Base-by-base conservation (phyloP, 2,329 filamentous ascomycete genomes). In the Stachybotrys chartarum region DNA sequence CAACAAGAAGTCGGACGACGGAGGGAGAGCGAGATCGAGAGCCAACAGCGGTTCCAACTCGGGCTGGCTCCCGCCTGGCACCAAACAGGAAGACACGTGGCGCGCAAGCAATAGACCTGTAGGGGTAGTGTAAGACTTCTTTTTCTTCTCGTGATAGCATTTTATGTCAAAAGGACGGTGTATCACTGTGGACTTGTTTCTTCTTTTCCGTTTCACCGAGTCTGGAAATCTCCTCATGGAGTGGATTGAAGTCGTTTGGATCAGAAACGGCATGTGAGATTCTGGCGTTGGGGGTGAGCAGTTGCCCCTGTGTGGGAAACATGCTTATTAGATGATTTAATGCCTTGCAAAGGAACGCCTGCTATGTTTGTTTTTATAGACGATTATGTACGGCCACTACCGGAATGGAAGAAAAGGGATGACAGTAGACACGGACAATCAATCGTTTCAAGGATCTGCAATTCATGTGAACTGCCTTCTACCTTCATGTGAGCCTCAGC, bases 21-120 rank as follows among this genome's bases (percentile, higher is more conserved):
- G 70, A 24, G 68, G 71, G 3, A 70, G 74, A 44, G 68, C 70
- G 18, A 75, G 78, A 16, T 60, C 58, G 24, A 59, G 60, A 50
- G 75, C 74, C 16, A 78, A 75, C 63, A 79, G 56, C 24, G 60
- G 56, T 11, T n/a, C 45, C 45, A 24, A 78, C 60, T 75, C 76
- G 39, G 72, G 73, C n/a, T 93, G 89, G 84, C 73, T 95, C 56
- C 82, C 88, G 17, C 86, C 87, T 0, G 90, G 91, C 7, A 96
- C 90, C 1, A 91, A 84, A 66, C 88, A 93, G 69, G 89, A 96
- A 68, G 88, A 91, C 53, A 96, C 90, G 2, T 96, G 91, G 92
- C 70, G 72, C 17, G 57, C 65, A 5, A 69, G 73, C 11, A 75
- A 77, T 55, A 66, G 67, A 12, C 14, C 24, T 53, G 45, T 46